Evolutionary conservation across 192 early-diverging fungal genomes (phyloP).

Genomic region (Coemansia sp.): DNA sequence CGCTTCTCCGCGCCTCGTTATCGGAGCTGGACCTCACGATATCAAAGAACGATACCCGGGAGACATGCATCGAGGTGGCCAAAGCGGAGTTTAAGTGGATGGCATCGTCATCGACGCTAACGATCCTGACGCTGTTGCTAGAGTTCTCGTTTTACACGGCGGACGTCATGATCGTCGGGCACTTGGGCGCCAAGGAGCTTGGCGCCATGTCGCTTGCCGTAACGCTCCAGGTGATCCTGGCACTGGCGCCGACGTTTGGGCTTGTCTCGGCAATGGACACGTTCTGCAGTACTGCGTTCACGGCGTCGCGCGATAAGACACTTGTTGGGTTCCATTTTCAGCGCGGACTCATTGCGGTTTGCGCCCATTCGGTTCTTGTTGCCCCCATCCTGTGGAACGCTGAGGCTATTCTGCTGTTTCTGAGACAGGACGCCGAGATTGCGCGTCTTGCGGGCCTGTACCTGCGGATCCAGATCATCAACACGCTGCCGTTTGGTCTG

Average conservation of each 20-base stretch:
- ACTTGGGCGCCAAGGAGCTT: slow-evolving; percentile 59
- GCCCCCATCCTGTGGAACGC: slow-evolving; percentile 21
- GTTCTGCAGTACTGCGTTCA: slow-evolving; percentile 24
- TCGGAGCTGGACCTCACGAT: slow-evolving; percentile 36
- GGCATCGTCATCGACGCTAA: slow-evolving; percentile 29
- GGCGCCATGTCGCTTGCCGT: slow-evolving; percentile 63
- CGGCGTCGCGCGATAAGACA: slow-evolving; percentile 30
- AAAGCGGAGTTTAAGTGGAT: slow-evolving; percentile 33
- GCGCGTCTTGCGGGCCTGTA: slow-evolving; percentile 61
- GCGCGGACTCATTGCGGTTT: slow-evolving; percentile 24
- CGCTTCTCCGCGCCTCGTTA: not conserved
- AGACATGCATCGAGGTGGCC: slow-evolving; percentile 24
- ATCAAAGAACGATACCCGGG: slow-evolving; percentile 35
- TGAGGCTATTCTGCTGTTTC: slow-evolving; percentile 64
- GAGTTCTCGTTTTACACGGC: slow-evolving; percentile 64
- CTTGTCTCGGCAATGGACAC: slow-evolving; percentile 54
- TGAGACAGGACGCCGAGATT: slow-evolving; percentile 65
- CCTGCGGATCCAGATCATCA: slow-evolving; percentile 64
- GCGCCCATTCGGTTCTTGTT: slow-evolving; percentile 6
- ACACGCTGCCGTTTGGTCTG: slow-evolving; percentile 70
- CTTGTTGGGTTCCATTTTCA: slow-evolving; percentile 37
- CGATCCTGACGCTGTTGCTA: slow-evolving; percentile 40
- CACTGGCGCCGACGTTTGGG: slow-evolving; percentile 59
- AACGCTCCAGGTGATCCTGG: slow-evolving; percentile 49
- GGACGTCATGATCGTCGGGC: slow-evolving; percentile 63